Evolutionary conservation across 2,329 filamentous ascomycete species (phyloP), one percentile per base, ranked within the genome.

Genomic region (Esteya vermicola): DNA sequence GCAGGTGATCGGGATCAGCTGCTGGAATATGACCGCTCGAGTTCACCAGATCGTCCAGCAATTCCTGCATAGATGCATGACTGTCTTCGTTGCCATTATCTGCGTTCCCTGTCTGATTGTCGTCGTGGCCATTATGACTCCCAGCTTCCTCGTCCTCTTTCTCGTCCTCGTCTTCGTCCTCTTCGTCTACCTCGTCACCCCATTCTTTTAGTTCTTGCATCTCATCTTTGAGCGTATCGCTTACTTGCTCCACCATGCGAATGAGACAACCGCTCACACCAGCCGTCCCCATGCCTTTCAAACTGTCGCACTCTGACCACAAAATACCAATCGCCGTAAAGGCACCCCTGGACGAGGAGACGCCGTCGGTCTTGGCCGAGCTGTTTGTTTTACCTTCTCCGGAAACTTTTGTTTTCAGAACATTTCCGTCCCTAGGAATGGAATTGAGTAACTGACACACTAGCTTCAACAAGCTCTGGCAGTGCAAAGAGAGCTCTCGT

Each of bases 131-230:
- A 14, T 54, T 63, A 38, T 75, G 67, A 14, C 72, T 56, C n/a
- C 59, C 57, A 18, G 54, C 50, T 16, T 53, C 55, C 6, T 56
- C 57, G 25, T 54, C 57, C 16, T 57, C 63, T 42, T 54, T 60
- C 38, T 63, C 60, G n/a, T 63, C 57, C 20, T 61, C 64, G 2
- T 75, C 64, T 26, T 60, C 63, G 20, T 70, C 66, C 0, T 70
- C 63, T 13, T 70, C 68, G 2, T 75, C 76, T 1, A 75, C 75
- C 4, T 75, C 81, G 2, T 85, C 81, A 18, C 79, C 76, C 85
- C 88, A 95, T 50, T 89, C 85, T 54, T 85, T 84, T 47, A 95
- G 58, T 60, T 95, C 89, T 46, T 83, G 75, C 49, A 93, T 72
- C 0, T 85, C 81, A 61, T 95, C 89, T 50, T 83, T 74, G 20